Evolutionary conservation across 768 basidiomycete species (phyloP).

Genomic region (Tremella mesenterica): DNA sequence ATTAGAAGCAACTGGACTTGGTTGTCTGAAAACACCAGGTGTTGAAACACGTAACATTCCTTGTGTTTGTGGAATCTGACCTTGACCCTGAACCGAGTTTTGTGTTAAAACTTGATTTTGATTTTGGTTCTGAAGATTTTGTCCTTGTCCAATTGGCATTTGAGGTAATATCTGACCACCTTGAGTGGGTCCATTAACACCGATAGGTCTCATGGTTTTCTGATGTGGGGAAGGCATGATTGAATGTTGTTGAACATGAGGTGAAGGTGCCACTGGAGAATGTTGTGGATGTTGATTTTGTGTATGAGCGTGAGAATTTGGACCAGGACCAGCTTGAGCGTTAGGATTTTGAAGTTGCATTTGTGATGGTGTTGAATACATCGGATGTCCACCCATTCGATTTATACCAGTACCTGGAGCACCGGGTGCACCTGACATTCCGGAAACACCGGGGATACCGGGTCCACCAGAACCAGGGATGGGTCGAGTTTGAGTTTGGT

Average conservation of each 20-base stretch:
- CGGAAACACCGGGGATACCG: no score
- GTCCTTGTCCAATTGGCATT: slow-evolving; percentile 17
- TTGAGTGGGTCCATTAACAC: slow-evolving; percentile 15
- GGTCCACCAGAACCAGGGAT: slow-evolving; percentile 6
- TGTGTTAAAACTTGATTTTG: background rate
- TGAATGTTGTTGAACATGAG: slow-evolving; percentile 27
- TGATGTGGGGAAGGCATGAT: slow-evolving; percentile 34
- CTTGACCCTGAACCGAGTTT: slow-evolving; percentile 13
- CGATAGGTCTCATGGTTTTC: slow-evolving; percentile 24
- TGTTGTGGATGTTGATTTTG: no score
- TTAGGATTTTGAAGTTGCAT: slow-evolving; percentile 19
- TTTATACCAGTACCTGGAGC: no score
- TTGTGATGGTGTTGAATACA: slow-evolving; percentile 17
- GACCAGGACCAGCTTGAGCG: slow-evolving; percentile 23
- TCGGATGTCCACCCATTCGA: slow-evolving; percentile 28
- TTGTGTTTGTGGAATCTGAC: slow-evolving; percentile 14
- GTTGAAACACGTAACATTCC: slow-evolving; percentile 11
- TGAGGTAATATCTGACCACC: slow-evolving; percentile 12
- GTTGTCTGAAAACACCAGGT: slow-evolving; percentile 12
- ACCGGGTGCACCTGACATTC: no score
- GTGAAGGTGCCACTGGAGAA: slow-evolving; percentile 26
- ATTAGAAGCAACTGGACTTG: no score
- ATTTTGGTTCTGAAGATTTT: background rate
- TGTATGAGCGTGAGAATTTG: no score
- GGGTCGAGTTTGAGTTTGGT: slow-evolving; percentile 7